These are phyloP conservation scores for Apiosordaria backusii DNA, from an alignment of 495 filamentous ascomycete genomes.

Conservation along the genomic window DNA sequence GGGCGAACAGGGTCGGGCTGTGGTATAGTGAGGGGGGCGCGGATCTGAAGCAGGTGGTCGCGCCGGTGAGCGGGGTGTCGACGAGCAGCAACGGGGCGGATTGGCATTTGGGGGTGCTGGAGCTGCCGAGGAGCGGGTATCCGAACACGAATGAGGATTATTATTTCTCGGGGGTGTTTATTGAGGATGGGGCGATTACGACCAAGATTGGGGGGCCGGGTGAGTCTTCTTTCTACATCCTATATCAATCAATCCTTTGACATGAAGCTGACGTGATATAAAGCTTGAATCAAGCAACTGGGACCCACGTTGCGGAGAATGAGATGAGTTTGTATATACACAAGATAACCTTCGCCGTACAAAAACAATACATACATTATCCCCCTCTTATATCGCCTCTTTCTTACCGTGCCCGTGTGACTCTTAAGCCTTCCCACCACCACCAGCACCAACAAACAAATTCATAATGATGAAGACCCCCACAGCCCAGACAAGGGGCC, in stretches of 20 bases:
- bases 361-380: background rate
- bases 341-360: background rate
- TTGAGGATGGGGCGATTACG: conserved; percentile 62
- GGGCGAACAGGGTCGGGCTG: conserved; percentile 56
- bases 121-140: conserved; percentile 57
- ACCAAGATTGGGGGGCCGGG: conserved; percentile 52
- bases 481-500: conserved; percentile 39
- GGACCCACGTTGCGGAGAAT: background rate
- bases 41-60: conserved; percentile 53
- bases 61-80: conserved; percentile 50
- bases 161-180: conserved; percentile 69
- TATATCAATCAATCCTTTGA: background rate
- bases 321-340: background rate
- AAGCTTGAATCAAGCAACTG: background rate
- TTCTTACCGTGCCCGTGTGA: background rate
- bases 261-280: background rate
- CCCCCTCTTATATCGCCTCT: background rate
- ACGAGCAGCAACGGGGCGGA: conserved; percentile 66
- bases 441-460: conserved; percentile 46
- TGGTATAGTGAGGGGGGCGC: conserved; percentile 63
- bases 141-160: conserved; percentile 58
- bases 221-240: background rate
- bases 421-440: conserved; percentile 13
- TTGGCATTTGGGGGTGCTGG: conserved; percentile 71
- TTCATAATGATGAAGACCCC: conserved; percentile 31